phyloP scores from a whole-genome alignment of 495 filamentous ascomycete species.

The Lasiosphaeria hispida region DNA sequence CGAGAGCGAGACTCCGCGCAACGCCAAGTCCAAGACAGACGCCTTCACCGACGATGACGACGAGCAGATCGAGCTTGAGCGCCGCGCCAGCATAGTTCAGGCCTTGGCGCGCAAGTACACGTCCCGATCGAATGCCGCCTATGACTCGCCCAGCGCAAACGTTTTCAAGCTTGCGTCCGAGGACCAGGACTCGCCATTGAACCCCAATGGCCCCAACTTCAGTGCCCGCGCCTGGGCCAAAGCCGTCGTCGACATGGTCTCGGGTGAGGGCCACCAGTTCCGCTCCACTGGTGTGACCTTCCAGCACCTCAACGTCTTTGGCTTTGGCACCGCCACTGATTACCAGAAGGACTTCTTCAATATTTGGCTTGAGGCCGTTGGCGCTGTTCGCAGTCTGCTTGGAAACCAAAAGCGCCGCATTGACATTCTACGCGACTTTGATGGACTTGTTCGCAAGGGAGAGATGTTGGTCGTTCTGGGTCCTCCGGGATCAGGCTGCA shows the following conservation, averaged over 20 bases:
- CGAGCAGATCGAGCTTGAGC: constrained; percentile 39
- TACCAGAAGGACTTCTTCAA: constrained; percentile 76
- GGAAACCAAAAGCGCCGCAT: constrained; percentile 61
- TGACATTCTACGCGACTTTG: constrained; percentile 74
- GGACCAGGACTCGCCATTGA: constrained; percentile 44
- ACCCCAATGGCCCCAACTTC: constrained; percentile 55
- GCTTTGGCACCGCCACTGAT: constrained; percentile 72
- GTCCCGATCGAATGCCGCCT: constrained; percentile 37
- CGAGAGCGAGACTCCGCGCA: constrained; percentile 18
- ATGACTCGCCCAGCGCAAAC: constrained; percentile 26
- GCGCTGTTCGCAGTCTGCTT: constrained; percentile 45
- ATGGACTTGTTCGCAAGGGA: constrained; percentile 70
- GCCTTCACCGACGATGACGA: constrained; percentile 36
- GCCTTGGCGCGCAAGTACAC: constrained; percentile 46
- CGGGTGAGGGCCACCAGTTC: constrained; percentile 42
- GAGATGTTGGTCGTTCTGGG: constrained; percentile 82
- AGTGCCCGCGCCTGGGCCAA: constrained; percentile 55
- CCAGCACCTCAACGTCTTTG: constrained; percentile 70
- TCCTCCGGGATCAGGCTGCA: constrained; percentile 74
- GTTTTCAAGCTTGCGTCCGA: constrained; percentile 32
- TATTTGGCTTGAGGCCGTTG: constrained; percentile 55
- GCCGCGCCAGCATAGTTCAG: constrained; percentile 44
- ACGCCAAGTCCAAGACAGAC: constrained; percentile 30
- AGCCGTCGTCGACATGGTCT: constrained; percentile 46
- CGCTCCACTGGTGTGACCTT: constrained; percentile 54